Evolutionary conservation across 345 rosid genomes (phyloP), one percentile per base, ranked within the genome.

Genomic region (Pelargonium nanum): DNA sequence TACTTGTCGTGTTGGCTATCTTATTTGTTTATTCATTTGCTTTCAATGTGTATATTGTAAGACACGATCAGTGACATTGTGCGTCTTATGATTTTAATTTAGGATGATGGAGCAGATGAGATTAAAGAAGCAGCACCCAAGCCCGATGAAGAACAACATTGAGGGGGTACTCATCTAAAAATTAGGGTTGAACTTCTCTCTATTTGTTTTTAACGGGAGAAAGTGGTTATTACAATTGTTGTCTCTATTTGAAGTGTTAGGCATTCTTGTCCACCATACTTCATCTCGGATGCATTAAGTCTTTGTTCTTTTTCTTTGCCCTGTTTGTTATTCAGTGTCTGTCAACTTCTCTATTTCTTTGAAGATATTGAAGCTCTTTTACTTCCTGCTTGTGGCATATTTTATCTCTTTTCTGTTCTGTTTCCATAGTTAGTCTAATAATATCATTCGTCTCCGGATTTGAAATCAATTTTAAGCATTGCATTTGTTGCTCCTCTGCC

Each of bases 91-190:
- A 22, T 45, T 58, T 25, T 62, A 62, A 53, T 55, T 51, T 77
- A 92, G 95, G 96, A 89, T 19, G 96, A 87, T 59, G 96, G 82
- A 19, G 88, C 80, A 13, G 98, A 91, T 3, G 95, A 89, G 73
- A 85, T 87, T 67, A 92, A 92, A 78, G 93, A 92, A 73, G 79
- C 89, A 40, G 79, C 89, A 30, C 52, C 95, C 12, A 92, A 85
- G 75, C 78, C 80, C 21, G 85, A 78, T 13, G 93, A 81, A 23
- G 81, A 84, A 58, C 71, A 81, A 75, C 83, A 72, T 78, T 80
- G 79, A 70, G 62, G 24, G 34, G 34, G 16, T 69, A 54, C 48
- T 55, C 55, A 20, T n/a, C 21, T 62, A 24, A 75, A 59, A 66
- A 40, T 60, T 67, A 67, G 65, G 62, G 60, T 74, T 63, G 71